Conservation (phyloP, 1,284 basidiomycete species). For the Fomitopsis pinicola region DNA sequence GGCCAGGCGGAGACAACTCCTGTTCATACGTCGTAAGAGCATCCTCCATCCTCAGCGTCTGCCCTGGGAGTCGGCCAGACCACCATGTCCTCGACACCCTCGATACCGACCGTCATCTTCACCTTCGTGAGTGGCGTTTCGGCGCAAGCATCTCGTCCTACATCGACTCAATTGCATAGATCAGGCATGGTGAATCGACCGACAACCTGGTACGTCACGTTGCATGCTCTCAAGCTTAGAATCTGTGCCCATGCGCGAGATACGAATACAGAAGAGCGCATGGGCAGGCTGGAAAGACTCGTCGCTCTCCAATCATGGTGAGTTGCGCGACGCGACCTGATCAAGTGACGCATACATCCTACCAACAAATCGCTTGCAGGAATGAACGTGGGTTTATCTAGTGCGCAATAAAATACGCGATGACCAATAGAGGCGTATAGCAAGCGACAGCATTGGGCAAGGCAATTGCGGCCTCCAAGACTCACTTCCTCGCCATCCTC, state of each 20-base stretch:
- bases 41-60: neutral
- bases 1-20: neutral
- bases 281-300: constrained; percentile 90
- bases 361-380: constrained; percentile 34
- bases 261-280: constrained; percentile 36
- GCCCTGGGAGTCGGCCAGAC: neutral
- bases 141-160: constrained; percentile 4
- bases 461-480: constrained; percentile 45
- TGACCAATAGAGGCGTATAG: constrained; percentile 31
- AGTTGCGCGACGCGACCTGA: constrained; percentile 14
- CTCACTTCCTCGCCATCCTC: constrained; percentile 65
- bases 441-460: constrained; percentile 80
- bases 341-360: neutral
- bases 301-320: constrained; percentile 79
- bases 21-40: too few relatives aligned
- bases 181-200: constrained; percentile 78
- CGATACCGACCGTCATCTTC: constrained; percentile 17
- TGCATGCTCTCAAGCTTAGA: neutral
- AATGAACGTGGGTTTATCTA: constrained; percentile 51
- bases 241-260: neutral
- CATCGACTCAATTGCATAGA: constrained; percentile 15
- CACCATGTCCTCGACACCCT: constrained; percentile 8
- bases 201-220: constrained; percentile 51
- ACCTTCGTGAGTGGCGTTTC: constrained; percentile 22
- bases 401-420: neutral